Evolutionary conservation across 768 basidiomycete species (phyloP).

Genomic region (Mycena maculata): DNA sequence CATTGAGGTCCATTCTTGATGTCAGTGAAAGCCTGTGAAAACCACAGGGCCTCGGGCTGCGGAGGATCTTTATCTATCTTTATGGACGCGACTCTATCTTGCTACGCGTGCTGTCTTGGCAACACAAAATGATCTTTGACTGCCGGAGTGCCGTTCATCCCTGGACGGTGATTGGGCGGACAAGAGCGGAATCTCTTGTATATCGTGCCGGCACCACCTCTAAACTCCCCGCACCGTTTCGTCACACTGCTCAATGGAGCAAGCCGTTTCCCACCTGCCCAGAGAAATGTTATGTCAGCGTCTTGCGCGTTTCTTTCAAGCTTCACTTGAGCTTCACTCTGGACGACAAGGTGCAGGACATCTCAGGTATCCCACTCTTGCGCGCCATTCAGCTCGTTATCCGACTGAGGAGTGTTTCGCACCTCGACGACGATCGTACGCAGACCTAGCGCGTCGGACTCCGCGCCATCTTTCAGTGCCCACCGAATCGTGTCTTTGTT

Average conservation of each 20-base stretch:
- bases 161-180: too few relatives aligned
- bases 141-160: too few relatives aligned
- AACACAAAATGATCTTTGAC: too few relatives aligned
- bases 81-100: too few relatives aligned
- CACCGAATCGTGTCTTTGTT: conserved; percentile 11
- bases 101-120: too few relatives aligned
- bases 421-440: not conserved
- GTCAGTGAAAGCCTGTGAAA: too few relatives aligned
- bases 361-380: not conserved
- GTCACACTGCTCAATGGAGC: conserved; percentile 23
- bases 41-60: too few relatives aligned
- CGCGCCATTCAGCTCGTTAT: not conserved
- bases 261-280: not conserved
- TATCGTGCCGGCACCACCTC: too few relatives aligned
- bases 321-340: conserved; percentile 9
- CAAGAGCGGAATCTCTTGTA: too few relatives aligned
- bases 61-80: too few relatives aligned
- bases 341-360: conserved; percentile 24
- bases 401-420: conserved; percentile 1
- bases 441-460: conserved; percentile 17
- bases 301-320: conserved; percentile 14
- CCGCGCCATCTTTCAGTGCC: conserved; percentile 1
- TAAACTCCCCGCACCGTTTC: too few relatives aligned
- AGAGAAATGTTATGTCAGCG: conserved; percentile 12
- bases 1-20: too few relatives aligned